Evolutionary conservation across 352 stramenopile species (phyloP).

Genomic region (Pythium dissotocum): DNA sequence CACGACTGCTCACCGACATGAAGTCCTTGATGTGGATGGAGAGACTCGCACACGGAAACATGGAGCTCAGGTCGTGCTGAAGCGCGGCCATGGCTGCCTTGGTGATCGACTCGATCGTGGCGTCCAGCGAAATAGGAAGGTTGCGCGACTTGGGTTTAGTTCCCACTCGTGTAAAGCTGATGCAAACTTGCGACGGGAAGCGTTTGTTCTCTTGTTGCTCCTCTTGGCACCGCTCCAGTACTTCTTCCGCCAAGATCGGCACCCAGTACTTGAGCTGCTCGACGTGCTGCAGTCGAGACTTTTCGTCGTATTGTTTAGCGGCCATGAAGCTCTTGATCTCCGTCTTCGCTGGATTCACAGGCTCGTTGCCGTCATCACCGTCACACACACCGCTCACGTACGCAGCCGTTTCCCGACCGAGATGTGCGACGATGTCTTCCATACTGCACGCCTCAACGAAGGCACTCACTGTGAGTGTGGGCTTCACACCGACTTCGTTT

Average conservation of each 20-base stretch:
- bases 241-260: slow-evolving; percentile 69
- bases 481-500: slow-evolving; percentile 23
- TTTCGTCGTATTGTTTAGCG: slow-evolving; percentile 82
- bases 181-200: slow-evolving; percentile 60
- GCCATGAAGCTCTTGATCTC: slow-evolving; percentile 68
- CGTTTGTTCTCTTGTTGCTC: slow-evolving; percentile 78
- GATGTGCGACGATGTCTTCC: slow-evolving; percentile 45
- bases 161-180: slow-evolving; percentile 51
- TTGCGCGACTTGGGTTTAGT: slow-evolving; percentile 55
- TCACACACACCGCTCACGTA: slow-evolving; percentile 62
- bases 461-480: slow-evolving; percentile 38
- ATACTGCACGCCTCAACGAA: slow-evolving; percentile 61
- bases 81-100: slow-evolving; percentile 51
- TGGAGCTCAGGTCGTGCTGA: slow-evolving; percentile 44
- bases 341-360: slow-evolving; percentile 69
- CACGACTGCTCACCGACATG: slow-evolving; percentile 41
- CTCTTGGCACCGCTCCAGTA: slow-evolving; percentile 77
- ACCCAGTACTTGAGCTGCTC: slow-evolving; percentile 80
- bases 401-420: slow-evolving; percentile 62
- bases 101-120: slow-evolving; percentile 56
- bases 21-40: slow-evolving; percentile 77
- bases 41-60: slow-evolving; percentile 63
- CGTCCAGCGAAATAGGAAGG: slow-evolving; percentile 58
- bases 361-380: slow-evolving; percentile 67
- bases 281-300: slow-evolving; percentile 45